phyloP scores from a whole-genome alignment of 208 protist species.

The Trypanosoma lewisi region DNA sequence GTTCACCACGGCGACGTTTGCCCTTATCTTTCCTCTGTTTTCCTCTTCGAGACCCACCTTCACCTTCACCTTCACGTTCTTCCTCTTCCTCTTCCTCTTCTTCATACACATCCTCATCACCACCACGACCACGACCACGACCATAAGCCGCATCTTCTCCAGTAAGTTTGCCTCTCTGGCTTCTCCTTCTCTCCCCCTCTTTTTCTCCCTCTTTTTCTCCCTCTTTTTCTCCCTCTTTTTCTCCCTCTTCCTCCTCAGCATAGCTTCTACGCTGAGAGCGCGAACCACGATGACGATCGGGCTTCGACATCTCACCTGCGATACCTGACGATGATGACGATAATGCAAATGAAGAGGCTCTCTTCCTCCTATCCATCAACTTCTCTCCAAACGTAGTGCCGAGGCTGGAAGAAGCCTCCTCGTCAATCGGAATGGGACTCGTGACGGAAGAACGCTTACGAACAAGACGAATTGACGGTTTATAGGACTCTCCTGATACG shows the following conservation, averaged over 20 bases:
- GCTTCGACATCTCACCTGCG: too few species aligned
- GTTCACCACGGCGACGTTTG: background rate
- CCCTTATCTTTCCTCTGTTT: background rate
- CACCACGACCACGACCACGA: background rate
- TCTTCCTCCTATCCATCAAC: too few species aligned
- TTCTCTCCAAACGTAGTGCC: too few species aligned
- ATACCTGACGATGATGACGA: too few species aligned
- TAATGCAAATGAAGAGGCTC: too few species aligned
- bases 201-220: background rate
- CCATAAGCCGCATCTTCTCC: slow-evolving; percentile 11
- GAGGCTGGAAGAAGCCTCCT: background rate
- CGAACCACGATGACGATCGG: too few species aligned
- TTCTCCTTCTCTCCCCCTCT: background rate
- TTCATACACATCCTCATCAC: background rate
- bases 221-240: background rate
- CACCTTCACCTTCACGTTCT: background rate
- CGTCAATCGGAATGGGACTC: background rate
- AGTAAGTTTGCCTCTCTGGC: background rate
- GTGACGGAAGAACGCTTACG: background rate
- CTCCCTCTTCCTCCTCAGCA: background rate
- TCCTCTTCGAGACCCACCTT: background rate
- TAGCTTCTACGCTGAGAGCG: too few species aligned
- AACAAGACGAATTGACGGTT: background rate
- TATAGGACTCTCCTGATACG: background rate
- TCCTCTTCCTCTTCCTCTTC: slow-evolving; percentile 1